These are phyloP conservation scores for Dorcoceras hygrometricum DNA, from an alignment of 257 asterid species.

Conservation along the genomic window DNA sequence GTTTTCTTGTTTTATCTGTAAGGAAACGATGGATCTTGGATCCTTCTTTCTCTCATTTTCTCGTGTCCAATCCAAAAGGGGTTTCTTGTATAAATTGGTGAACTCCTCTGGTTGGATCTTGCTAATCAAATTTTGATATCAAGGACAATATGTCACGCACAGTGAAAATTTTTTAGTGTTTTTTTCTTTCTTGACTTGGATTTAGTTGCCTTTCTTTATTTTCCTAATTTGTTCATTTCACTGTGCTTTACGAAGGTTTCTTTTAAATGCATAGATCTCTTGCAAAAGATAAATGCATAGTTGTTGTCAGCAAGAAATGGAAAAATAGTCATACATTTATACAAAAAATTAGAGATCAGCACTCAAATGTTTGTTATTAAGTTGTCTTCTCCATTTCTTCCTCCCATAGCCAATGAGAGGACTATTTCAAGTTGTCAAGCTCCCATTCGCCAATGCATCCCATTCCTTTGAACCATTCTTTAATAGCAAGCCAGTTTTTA, in stretches of 20 bases:
- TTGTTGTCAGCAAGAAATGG: conserved; percentile 38
- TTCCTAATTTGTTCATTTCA: conserved; percentile 29
- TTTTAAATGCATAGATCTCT: conserved; percentile 47
- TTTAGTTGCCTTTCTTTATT: conserved; percentile 33
- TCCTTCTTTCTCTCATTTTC: background rate
- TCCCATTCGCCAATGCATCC: conserved; percentile 40
- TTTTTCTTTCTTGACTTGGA: conserved; percentile 29
- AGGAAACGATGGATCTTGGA: conserved; percentile 17
- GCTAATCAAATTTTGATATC: conserved; percentile 12
- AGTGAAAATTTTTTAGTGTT: conserved; percentile 15
- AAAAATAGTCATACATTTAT: conserved; percentile 24
- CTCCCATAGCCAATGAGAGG: conserved; percentile 28
- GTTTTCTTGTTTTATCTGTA: conserved; percentile 6
- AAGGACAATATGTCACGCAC: conserved; percentile 25
- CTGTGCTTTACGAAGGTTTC: conserved; percentile 31
- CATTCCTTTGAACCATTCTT: conserved; percentile 25
- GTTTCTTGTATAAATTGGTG: conserved; percentile 9
- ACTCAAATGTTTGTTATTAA: conserved; percentile 27
- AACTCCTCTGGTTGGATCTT: conserved; percentile 10
- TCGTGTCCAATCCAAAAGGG: conserved; percentile 16
- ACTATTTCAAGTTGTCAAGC: conserved; percentile 44
- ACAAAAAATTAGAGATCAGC: conserved; percentile 44
- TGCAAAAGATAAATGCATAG: conserved; percentile 26
- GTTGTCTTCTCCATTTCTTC: conserved; percentile 21
- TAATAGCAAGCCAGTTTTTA: conserved; percentile 25